Base-by-base conservation (phyloP, 257 asterid species). In the Ehretia macrophylla region DNA sequence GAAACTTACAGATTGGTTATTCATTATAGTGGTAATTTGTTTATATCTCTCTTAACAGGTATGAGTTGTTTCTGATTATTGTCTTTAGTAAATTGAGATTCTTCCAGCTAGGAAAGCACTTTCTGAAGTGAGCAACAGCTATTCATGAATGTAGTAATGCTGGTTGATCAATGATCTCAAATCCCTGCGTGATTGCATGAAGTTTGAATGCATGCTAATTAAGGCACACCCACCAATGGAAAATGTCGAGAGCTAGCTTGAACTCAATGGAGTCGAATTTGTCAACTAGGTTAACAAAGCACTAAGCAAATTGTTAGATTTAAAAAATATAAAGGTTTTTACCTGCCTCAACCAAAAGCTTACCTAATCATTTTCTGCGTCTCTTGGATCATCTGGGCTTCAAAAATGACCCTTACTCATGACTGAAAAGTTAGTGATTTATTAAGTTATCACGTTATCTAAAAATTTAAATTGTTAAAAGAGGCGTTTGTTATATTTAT, bases 321-420 rank as follows among this genome's bases (percentile, higher is more conserved):
- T 56, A 19, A 61, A 17, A 66, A 17, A 42, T 42, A 10, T 10
- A 42, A 35, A 45, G 59, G 27, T 17, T 44, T 32, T 62, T 37
- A 73, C 68, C 78, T 59, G 66, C 72, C 62, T 63, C 75, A 65
- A 73, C 71, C 64, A 21, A 61, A 62, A 49, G 64, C 60, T 35
- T 23, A 73, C 68, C 74, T 68, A 63, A 63, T 60, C 59, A 44
- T 32, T 14, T 46, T 53, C 12, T 11, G n/a, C 18, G 55, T 51
- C 64, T 59, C 18, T 50, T 45, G 18, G 58, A 46, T 48, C 5
- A 14, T 45, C 14, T 48, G 27, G 40, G 14, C 18, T 6, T n/a
- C 20, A 47, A 19, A 11, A 19, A 17, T 56, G 21, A 17, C n/a
- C 58, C 38, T 13, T 17, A 17, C 58, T 27, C 42, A 56, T 35